Base-by-base conservation (phyloP, 106 monocot species). In the Cymbidium sinense region DNA sequence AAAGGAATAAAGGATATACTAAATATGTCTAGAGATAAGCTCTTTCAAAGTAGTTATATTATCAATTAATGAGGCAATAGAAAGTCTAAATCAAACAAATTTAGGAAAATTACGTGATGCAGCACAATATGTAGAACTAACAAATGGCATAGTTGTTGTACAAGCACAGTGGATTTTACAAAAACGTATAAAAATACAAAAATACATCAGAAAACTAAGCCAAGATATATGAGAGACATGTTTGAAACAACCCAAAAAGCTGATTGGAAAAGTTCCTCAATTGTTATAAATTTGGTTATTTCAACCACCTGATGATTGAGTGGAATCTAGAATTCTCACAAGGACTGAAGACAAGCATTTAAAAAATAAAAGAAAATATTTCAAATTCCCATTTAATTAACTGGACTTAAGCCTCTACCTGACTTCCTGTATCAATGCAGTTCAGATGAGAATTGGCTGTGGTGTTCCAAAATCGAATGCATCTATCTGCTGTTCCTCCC, bases 401-500 rank as follows among this genome's bases (percentile, higher is more conserved):
- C 33, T 54, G 27, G 55, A 43, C 44, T 64, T 28, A 2, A 77
- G 39, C 27, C 44, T 21, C 13, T 91, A 95, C 99, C 95, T 99
- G 99, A 83, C 99, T 99, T 82, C 95, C 95, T 61, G 99, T 99
- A 71, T 99, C 95, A 58, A 95, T 82, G 77, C 88, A 93, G 54
- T 81, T 95, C 70, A 95, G 82, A 54, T 91, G 87, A 65, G 95
- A 80, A 44, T 99, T 95, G 4, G 90, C 89, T n/a, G 92, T 93
- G 71, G 99, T 95, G 76, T 99, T 99, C 94, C 92, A 93, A 76
- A 99, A 95, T 34, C 95, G 92, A 76, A 99, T 95, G 74, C 93
- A 95, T 62, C 95, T 84, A 74, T 99, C 99, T 82, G 99, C 99
- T 36, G 99, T 99, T 25, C 99, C 99, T n/a, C 95, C 99, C 71